phyloP scores from a whole-genome alignment of 352 stramenopile genomes.

The Phytophthora lateralis region DNA sequence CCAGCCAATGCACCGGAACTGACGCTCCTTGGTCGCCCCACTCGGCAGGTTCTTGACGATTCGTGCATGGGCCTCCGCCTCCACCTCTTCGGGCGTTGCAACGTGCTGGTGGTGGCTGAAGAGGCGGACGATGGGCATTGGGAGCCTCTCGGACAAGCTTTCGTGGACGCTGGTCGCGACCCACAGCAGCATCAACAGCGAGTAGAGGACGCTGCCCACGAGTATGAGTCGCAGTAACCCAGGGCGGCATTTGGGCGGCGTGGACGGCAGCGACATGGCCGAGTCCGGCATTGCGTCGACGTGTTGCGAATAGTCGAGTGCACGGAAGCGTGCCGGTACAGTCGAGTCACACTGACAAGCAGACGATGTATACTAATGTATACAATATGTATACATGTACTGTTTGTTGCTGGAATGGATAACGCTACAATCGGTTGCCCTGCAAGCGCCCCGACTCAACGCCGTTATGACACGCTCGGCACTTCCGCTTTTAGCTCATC shows the following conservation, averaged over 20 bases:
- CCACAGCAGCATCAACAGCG: slow-evolving; percentile 7
- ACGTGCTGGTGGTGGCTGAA: slow-evolving; percentile 15
- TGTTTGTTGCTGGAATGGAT: background rate
- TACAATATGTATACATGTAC: background rate
- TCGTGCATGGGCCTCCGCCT: slow-evolving; percentile 15
- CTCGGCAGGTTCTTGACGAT: slow-evolving; percentile 18
- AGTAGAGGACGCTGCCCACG: slow-evolving; percentile 26
- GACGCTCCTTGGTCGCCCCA: slow-evolving; percentile 16
- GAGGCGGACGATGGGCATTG: slow-evolving; percentile 20
- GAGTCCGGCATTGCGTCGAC: slow-evolving; percentile 22
- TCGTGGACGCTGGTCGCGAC: slow-evolving; percentile 24
- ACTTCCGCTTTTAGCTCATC: background rate
- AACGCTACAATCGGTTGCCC: too few species aligned
- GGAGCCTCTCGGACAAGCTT: slow-evolving; percentile 16
- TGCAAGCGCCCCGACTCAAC: too few species aligned
- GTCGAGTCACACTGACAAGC: slow-evolving; percentile 5
- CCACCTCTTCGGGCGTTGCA: slow-evolving; percentile 21
- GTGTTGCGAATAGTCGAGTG: slow-evolving; percentile 15
- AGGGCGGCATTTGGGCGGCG: slow-evolving; percentile 25
- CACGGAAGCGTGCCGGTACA: background rate
- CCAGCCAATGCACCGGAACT: slow-evolving; percentile 30
- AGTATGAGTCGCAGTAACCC: slow-evolving; percentile 25
- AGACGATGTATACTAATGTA: background rate
- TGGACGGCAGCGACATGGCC: slow-evolving; percentile 5
- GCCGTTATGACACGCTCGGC: background rate